Evolutionary conservation across 768 basidiomycete genomes (phyloP).

Genomic region (Termitomyces sp.): DNA sequence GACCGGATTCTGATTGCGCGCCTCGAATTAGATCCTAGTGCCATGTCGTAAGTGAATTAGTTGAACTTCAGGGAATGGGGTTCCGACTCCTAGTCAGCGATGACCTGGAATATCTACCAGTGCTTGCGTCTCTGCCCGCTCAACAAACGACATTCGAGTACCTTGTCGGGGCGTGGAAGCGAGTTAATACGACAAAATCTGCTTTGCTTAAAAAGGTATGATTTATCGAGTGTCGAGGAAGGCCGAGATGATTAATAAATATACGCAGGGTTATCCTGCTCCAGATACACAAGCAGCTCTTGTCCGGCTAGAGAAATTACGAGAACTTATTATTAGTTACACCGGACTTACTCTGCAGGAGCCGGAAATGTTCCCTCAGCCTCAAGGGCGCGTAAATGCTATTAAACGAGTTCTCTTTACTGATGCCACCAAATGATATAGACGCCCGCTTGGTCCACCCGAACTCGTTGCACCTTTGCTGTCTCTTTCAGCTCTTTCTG

Average conservation of each 20-base stretch:
- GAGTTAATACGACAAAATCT: slow-evolving; percentile 54
- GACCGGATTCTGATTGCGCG: slow-evolving; percentile 83
- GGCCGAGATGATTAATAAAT: neutral
- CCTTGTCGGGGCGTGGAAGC: slow-evolving; percentile 87
- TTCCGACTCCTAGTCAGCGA: slow-evolving; percentile 35
- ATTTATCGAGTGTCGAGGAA: neutral
- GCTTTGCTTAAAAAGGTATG: slow-evolving; percentile 60
- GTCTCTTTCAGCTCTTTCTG: slow-evolving; percentile 61
- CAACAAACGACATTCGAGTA: slow-evolving; percentile 86
- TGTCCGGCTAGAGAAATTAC: slow-evolving; percentile 64
- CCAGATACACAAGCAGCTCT: slow-evolving; percentile 59
- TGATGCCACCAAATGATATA: slow-evolving; percentile 19
- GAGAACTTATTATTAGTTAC: slow-evolving; percentile 84
- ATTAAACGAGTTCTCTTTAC: neutral
- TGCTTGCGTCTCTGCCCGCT: slow-evolving; percentile 71
- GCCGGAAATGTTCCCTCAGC: slow-evolving; percentile 93
- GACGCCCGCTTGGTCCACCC: slow-evolving; percentile 65
- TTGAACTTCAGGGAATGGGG: neutral
- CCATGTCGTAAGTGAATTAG: slow-evolving; percentile 53
- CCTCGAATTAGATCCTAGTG: slow-evolving; percentile 71
- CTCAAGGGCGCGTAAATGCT: slow-evolving; percentile 47
- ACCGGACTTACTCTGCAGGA: slow-evolving; percentile 86
- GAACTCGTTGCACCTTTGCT: slow-evolving; percentile 85
- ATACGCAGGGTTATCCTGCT: slow-evolving; percentile 49
- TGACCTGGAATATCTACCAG: slow-evolving; percentile 69